Evolutionary conservation across 2,329 filamentous ascomycete genomes (phyloP).

Genomic region (Penicillium sp.): DNA sequence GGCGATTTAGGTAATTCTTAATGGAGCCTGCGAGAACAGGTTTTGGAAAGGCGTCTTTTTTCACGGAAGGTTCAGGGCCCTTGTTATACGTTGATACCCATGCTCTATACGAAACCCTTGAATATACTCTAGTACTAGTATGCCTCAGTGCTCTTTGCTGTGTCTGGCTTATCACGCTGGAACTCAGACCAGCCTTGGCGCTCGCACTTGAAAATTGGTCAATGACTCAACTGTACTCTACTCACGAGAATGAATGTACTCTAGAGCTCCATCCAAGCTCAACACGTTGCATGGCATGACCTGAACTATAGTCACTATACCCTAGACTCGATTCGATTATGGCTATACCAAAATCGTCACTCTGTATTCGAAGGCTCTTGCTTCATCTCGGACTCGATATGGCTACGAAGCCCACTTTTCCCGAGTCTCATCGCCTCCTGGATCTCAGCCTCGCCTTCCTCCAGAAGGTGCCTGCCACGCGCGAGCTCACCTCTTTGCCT

Average conservation of each 20-base stretch:
- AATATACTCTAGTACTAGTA: constrained; percentile 21
- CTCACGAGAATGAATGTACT: constrained; percentile 16
- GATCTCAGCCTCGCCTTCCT: constrained; percentile 50
- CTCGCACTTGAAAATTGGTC: neutral
- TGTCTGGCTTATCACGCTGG: constrained; percentile 7
- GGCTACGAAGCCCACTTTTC: constrained; percentile 48
- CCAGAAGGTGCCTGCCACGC: constrained; percentile 47
- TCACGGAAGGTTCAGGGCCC: constrained; percentile 31
- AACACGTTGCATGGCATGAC: neutral
- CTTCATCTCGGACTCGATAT: constrained; percentile 39
- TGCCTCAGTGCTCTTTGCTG: neutral
- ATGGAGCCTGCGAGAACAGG: constrained; percentile 22
- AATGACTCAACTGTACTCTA: constrained; percentile 10
- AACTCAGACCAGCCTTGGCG: neutral
- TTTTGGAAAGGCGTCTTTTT: constrained; percentile 30
- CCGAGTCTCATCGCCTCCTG: constrained; percentile 50
- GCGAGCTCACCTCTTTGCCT: constrained; percentile 45
- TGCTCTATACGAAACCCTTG: constrained; percentile 27
- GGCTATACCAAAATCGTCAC: neutral
- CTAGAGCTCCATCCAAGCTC: neutral
- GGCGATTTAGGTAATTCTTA: constrained; percentile 42
- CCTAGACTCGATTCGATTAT: neutral
- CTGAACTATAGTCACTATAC: neutral
- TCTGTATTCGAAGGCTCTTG: constrained; percentile 16
- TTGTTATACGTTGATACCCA: constrained; percentile 43